phyloP scores from a whole-genome alignment of 1,284 basidiomycete species.

The Veloboletus limbatus region DNA sequence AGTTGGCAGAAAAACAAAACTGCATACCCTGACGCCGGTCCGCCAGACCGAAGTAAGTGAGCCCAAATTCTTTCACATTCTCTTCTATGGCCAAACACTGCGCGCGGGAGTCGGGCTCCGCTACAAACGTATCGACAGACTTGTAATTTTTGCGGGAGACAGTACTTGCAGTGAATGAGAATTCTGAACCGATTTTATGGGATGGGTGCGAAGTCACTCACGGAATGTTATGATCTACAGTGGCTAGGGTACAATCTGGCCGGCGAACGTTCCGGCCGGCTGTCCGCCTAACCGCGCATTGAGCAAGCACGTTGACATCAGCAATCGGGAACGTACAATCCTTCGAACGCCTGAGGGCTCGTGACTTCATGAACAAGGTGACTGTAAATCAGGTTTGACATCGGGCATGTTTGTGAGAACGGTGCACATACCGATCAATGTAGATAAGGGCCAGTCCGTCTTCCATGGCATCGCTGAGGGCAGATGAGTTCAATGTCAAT shows the following conservation, averaged over 20 bases:
- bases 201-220: conserved; percentile 45
- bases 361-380: conserved; percentile 97
- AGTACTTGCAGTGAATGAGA: conserved; percentile 52
- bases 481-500: conserved; percentile 15
- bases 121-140: conserved; percentile 75
- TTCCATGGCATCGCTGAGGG: conserved; percentile 64
- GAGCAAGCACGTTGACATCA: conserved; percentile 9
- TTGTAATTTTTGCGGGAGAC: conserved; percentile 84
- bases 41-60: conserved; percentile 94
- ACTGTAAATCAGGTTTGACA: conserved; percentile 40
- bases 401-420: background rate
- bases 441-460: conserved; percentile 88
- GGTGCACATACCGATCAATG: conserved; percentile 74
- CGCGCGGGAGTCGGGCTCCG: conserved; percentile 87
- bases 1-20: background rate
- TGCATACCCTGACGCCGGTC: conserved; percentile 81
- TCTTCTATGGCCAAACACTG: conserved; percentile 91
- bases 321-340: conserved; percentile 56
- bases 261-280: conserved; percentile 83
- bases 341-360: conserved; percentile 95
- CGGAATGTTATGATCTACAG: conserved; percentile 96
- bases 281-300: conserved; percentile 53
- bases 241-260: conserved; percentile 92
- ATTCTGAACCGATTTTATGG: conserved; percentile 8
- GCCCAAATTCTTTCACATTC: conserved; percentile 92